Base-by-base conservation (phyloP, 2,329 filamentous ascomycete genomes). In the Dendrostoma leiphaemia region DNA sequence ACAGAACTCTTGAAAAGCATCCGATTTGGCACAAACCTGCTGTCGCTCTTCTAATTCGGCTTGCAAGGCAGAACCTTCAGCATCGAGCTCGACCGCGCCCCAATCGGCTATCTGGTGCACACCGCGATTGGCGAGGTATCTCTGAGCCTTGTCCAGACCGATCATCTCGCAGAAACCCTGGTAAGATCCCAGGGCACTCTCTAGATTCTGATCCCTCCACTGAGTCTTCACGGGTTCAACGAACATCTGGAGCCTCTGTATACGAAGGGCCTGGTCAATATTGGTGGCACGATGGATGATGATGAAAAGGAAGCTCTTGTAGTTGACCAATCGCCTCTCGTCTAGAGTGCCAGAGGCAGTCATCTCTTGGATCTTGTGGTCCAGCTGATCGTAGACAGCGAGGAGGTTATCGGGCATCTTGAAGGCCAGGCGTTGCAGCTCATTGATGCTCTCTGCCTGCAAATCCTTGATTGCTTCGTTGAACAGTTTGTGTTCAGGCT, bases 401-500 rank as follows among this genome's bases (percentile, higher is more conserved):
- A 94, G 79, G 58, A 99, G 85, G 66, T 96, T 88, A 67, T 97
- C 90, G 0, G 94, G 88, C 80, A 97, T 96, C 63, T 91, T 90
- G 58, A 90, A 85, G 6, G 93, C 93, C 37, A 99, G 78, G 53
- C 92, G 84, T 64, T 96, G 91, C 56, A 97, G 78, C 69, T 99
- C 93, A 53, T 91, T 81, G 70, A 91, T 91, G 63, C 90, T 89
- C 64, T 95, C 84, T 3, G 82, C 83, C 67, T 97, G 91, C 15
- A 99, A 79, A 54, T 95, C 90, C 65, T 92, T 94, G 32, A 97
- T 89, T 1, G 92, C 87, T 60, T 97, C 94, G 13, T 89, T 91
- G 69, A 92, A 96, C 3, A 84, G 76, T 37, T 82, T 79, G 63
- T 88, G 83, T 41, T 88, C 83, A 2, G 88, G 85, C 52, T 89